Conservation (phyloP, 306 rosid species). For the Pyrus bretschneideri region DNA sequence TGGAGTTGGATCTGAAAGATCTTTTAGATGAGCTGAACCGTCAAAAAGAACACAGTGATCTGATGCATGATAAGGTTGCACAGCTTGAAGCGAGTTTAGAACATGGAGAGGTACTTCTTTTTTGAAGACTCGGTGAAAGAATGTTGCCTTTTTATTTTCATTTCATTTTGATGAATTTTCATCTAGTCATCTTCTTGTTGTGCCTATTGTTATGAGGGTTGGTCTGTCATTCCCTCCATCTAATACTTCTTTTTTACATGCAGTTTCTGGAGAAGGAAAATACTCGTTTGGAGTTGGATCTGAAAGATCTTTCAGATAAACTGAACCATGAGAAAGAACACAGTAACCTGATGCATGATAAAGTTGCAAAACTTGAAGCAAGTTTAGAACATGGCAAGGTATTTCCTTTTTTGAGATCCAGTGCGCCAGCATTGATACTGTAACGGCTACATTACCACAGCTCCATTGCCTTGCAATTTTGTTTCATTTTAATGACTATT, state of each 20-base stretch:
- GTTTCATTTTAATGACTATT: neutral
- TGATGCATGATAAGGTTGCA: constrained; percentile 39
- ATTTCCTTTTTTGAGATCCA: constrained; percentile 7
- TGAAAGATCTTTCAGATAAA: constrained; percentile 28
- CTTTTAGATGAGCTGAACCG: constrained; percentile 29
- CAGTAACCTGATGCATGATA: constrained; percentile 33
- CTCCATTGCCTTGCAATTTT: neutral
- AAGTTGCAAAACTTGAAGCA: constrained; percentile 37
- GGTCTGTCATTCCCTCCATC: neutral
- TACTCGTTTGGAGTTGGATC: constrained; percentile 34
- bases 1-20: constrained; percentile 39
- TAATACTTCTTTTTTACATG: constrained; percentile 11
- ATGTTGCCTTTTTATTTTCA: neutral
- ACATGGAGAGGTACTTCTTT: constrained; percentile 39
- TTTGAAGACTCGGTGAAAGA: neutral
- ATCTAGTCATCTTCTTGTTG: neutral
- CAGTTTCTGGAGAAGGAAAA: constrained; percentile 53
- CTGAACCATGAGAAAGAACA: constrained; percentile 44
- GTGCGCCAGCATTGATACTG: neutral
- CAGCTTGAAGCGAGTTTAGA: constrained; percentile 36
- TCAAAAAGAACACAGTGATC: constrained; percentile 37
- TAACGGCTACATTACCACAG: neutral
- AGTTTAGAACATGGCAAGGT: constrained; percentile 45
- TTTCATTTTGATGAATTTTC: neutral
- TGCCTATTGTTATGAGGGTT: neutral